These are phyloP conservation scores for Fusarium begoniae DNA, from an alignment of 2,329 filamentous ascomycete genomes.

Conservation along the genomic window DNA sequence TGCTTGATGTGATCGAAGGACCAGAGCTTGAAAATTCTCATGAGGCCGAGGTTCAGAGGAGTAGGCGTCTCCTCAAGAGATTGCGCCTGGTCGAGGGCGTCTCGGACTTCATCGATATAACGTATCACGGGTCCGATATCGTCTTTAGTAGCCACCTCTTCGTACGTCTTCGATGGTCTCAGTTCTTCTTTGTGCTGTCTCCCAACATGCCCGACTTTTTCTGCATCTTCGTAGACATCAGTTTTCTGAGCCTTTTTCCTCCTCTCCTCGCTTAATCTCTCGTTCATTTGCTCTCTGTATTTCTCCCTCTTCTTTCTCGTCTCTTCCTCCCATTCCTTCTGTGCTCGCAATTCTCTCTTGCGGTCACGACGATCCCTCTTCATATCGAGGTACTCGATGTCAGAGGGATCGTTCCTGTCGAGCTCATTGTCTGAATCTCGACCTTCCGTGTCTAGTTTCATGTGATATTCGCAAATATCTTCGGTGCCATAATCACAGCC, in stretches of 20 bases:
- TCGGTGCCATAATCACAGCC: not conserved
- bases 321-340: fast-evolving
- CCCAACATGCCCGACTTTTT: too few species aligned
- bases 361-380: not conserved
- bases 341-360: not conserved
- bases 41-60: not conserved
- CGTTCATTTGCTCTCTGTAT: not conserved
- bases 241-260: not conserved
- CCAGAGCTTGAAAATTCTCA: not conserved
- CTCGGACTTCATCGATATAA: not conserved
- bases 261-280: not conserved
- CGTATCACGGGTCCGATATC: not conserved
- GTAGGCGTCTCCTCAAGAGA: not conserved
- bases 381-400: not conserved
- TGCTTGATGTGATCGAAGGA: not conserved
- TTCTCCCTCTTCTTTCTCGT: too few species aligned
- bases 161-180: too few species aligned
- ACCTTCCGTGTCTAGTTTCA: fast-evolving
- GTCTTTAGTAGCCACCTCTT: not conserved
- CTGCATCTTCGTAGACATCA: not conserved
- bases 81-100: not conserved
- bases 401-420: fast-evolving
- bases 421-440: not conserved
- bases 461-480: not conserved
- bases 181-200: too few species aligned